Evolutionary conservation across 73 alveolate genomes (phyloP).

Genomic region (Paramecium sexaurelia): DNA sequence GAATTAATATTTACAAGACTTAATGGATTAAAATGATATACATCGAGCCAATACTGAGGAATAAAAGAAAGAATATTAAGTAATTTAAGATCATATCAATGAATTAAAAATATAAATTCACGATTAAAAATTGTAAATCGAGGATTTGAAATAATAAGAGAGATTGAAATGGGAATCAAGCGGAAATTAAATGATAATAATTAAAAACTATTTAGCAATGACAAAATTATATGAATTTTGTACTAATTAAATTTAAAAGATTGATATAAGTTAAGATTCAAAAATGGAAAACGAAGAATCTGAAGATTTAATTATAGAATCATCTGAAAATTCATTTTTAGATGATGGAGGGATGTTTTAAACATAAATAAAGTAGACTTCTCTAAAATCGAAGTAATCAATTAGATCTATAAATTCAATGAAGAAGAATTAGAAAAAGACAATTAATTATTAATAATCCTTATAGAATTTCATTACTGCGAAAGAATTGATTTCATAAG

Average conservation of each 20-base stretch:
- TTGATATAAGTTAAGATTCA: background rate
- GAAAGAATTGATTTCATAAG: background rate
- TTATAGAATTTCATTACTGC: background rate
- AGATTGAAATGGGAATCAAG: conserved; percentile 27
- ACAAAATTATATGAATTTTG: conserved; percentile 11
- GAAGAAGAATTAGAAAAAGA: background rate
- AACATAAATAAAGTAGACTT: background rate
- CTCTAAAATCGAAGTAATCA: background rate
- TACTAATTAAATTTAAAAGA: background rate
- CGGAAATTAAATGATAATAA: conserved; percentile 29
- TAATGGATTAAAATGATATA: background rate
- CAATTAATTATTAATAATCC: background rate
- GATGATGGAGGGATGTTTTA: conserved; percentile 6
- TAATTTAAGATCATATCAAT: background rate
- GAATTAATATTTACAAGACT: background rate
- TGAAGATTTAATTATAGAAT: background rate
- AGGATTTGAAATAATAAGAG: background rate
- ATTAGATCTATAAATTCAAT: background rate
- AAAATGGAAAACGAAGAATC: background rate
- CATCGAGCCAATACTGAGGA: background rate
- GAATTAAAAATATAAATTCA: background rate
- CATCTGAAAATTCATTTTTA: background rate
- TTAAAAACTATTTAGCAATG: conserved; percentile 1
- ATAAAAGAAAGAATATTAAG: background rate
- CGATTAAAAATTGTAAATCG: background rate